A percentile compares a stretch with the other conserved stretches of the same genome.
Evolutionary conservation across 2,329 filamentous ascomycete species (phyloP).

Genomic region (Fusarium nurragi): DNA sequence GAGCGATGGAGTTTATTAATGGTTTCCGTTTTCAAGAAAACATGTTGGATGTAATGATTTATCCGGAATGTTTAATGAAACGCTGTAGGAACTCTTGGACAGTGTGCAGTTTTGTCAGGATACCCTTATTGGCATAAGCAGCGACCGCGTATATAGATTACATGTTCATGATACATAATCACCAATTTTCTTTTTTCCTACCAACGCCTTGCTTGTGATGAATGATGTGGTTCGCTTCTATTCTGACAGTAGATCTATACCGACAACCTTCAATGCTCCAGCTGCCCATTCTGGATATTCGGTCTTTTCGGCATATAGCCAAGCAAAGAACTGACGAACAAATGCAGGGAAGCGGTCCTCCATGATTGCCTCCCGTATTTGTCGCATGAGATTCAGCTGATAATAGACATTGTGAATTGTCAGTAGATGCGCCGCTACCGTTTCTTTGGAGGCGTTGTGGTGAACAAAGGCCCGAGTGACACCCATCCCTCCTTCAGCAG

Average conservation of each 20-base stretch:
- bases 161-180: constrained; percentile 28
- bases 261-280: constrained; percentile 79
- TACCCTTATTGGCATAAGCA: constrained; percentile 24
- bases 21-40: constrained; percentile 9
- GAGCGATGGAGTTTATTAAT: constrained; percentile 8
- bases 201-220: constrained; percentile 8
- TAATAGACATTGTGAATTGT: constrained; percentile 98
- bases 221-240: constrained; percentile 15
- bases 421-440: constrained; percentile 82
- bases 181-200: background rate
- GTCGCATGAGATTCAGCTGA: constrained; percentile 83
- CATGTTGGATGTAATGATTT: constrained; percentile 34
- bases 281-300: constrained; percentile 87
- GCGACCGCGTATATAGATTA: constrained; percentile 37
- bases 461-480: constrained; percentile 90
- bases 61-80: constrained; percentile 38
- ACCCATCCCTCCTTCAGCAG: constrained; percentile 75
- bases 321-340: constrained; percentile 78
- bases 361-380: constrained; percentile 79
- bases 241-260: constrained; percentile 66
- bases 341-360: constrained; percentile 84
- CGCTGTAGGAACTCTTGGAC: constrained; percentile 17
- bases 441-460: constrained; percentile 94
- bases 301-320: constrained; percentile 70
- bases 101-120: constrained; percentile 7